phyloP scores from a whole-genome alignment of 805 yeast genomes.

The Brettanomyces sp. region DNA sequence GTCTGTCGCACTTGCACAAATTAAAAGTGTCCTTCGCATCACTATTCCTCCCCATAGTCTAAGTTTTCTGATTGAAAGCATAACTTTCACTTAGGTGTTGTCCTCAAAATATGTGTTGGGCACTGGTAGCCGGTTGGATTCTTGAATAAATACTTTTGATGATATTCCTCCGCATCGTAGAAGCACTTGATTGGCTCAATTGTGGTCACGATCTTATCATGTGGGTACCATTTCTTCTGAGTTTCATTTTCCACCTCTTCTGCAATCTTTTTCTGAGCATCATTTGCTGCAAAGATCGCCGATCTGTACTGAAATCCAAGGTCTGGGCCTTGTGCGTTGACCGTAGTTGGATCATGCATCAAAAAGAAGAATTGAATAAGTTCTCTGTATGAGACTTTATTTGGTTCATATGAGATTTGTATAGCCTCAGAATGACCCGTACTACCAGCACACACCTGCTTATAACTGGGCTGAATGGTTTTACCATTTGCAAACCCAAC shows the following conservation, averaged over 20 bases:
- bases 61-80: background rate
- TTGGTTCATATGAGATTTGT: slow-evolving; percentile 77
- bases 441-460: slow-evolving; percentile 65
- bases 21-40: too few relatives aligned
- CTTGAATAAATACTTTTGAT: slow-evolving; percentile 69
- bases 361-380: slow-evolving; percentile 77
- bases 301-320: slow-evolving; percentile 85
- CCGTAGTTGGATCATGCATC: slow-evolving; percentile 90
- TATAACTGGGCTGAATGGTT: slow-evolving; percentile 47
- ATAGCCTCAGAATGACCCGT: slow-evolving; percentile 78
- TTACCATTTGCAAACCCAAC: slow-evolving; percentile 90
- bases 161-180: slow-evolving; percentile 95
- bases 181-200: slow-evolving; percentile 61
- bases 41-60: too few relatives aligned
- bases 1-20: too few relatives aligned
- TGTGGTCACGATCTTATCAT: slow-evolving; percentile 55
- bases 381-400: slow-evolving; percentile 44
- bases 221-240: slow-evolving; percentile 72
- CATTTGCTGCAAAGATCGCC: slow-evolving; percentile 57
- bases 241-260: slow-evolving; percentile 36
- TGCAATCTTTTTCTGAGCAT: slow-evolving; percentile 37
- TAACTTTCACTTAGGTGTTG: slow-evolving; percentile 33
- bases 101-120: slow-evolving; percentile 78
- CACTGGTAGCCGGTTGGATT: slow-evolving; percentile 88
- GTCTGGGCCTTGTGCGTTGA: slow-evolving; percentile 81